These are phyloP conservation scores for Trichoderma arundinaceum DNA, from an alignment of 2,329 filamentous ascomycete species.

Conservation along the genomic window DNA sequence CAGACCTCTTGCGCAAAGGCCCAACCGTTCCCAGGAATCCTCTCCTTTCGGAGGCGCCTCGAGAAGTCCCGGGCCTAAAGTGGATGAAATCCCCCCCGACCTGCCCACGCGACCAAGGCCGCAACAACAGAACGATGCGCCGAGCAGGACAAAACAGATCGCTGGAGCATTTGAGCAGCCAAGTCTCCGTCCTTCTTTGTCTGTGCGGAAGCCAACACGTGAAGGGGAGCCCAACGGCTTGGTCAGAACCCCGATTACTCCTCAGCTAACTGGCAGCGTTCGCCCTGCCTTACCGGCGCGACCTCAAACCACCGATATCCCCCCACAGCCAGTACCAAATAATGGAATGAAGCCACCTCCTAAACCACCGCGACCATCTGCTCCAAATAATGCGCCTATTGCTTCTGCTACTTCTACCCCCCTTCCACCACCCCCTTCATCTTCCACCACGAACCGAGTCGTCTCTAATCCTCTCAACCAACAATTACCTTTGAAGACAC, in stretches of 20 bases:
- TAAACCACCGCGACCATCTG: slow-evolving; percentile 51
- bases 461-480: slow-evolving; percentile 42
- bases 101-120: slow-evolving; percentile 60
- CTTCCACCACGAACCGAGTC: slow-evolving; percentile 35
- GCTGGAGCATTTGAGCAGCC: slow-evolving; percentile 48
- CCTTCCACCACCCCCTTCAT: slow-evolving; percentile 27
- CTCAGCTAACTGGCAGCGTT: slow-evolving; percentile 51
- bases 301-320: slow-evolving; percentile 45
- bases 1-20: slow-evolving; percentile 29
- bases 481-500: slow-evolving; percentile 42
- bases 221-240: slow-evolving; percentile 53
- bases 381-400: slow-evolving; percentile 35
- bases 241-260: slow-evolving; percentile 46
- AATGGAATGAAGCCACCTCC: slow-evolving; percentile 45
- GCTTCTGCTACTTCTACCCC: slow-evolving; percentile 32
- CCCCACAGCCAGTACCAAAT: slow-evolving; percentile 33
- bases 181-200: slow-evolving; percentile 54
- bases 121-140: slow-evolving; percentile 37
- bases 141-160: slow-evolving; percentile 36
- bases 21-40: slow-evolving; percentile 46
- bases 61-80: slow-evolving; percentile 62
- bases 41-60: slow-evolving; percentile 91
- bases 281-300: slow-evolving; percentile 58
- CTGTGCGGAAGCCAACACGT: slow-evolving; percentile 48
- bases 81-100: slow-evolving; percentile 56